Evolutionary conservation across 192 early-diverging fungal genomes (phyloP).

Genomic region (Obelidium mucronatum): DNA sequence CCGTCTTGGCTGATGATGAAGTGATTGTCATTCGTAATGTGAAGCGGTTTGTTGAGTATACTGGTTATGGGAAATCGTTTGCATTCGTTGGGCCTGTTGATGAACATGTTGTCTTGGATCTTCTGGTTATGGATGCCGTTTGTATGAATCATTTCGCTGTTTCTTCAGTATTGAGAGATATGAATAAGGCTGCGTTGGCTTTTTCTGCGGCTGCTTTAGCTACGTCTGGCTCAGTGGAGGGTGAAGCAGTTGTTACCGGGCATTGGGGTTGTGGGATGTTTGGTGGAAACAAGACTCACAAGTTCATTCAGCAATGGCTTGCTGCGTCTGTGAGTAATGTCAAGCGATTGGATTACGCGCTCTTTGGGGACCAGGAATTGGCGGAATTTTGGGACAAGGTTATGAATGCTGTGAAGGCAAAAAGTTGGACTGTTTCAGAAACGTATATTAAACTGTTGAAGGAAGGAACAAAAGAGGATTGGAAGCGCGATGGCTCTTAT

Average conservation of each 20-base stretch:
- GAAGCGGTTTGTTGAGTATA: conserved; percentile 17
- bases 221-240: not conserved
- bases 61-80: conserved; percentile 41
- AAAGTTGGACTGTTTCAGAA: not conserved
- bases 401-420: not conserved
- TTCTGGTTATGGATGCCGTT: conserved; percentile 38
- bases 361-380: conserved; percentile 34
- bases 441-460: not conserved
- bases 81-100: conserved; percentile 7
- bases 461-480: not conserved
- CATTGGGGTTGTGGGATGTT: conserved; percentile 47
- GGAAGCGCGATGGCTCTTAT: not conserved
- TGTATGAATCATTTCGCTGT: conserved; percentile 19
- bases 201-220: conserved; percentile 1
- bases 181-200: conserved; percentile 31
- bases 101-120: not conserved
- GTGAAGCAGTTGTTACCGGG: conserved; percentile 26
- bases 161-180: conserved; percentile 5
- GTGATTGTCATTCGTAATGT: conserved; percentile 35
- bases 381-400: not conserved
- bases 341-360: conserved; percentile 30
- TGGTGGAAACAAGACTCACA: conserved; percentile 44
- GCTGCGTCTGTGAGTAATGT: conserved; percentile 22
- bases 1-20: conserved; percentile 29
- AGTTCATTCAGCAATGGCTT: conserved; percentile 36